Evolutionary conservation across 768 basidiomycete genomes (phyloP), one percentile per base, ranked within the genome.

Genomic region (Cystobasidiopsis lactophilus): DNA sequence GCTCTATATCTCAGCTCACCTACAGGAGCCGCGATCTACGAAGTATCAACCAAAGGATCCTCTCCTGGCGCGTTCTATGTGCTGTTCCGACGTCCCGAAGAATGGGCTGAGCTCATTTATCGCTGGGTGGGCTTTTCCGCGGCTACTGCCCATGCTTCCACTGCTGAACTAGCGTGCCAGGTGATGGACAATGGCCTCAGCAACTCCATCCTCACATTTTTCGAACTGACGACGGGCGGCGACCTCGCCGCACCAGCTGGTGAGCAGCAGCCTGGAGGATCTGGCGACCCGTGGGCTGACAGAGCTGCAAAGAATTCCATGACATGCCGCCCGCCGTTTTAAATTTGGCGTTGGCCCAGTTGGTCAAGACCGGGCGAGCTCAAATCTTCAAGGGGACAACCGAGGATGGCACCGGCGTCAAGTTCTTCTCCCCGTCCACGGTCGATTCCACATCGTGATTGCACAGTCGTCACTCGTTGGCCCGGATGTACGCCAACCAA

Each of bases 401-500:
- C 2, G 69, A 63, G 23, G 61, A 60, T 9, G 68, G 69, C 52
- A 58, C 62, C 44, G 63, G 62, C 37, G 19, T 61, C 41, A 63
- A 63, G 55, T 63, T 63, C 56, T 40, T 61, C 53, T 50, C 55
- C 18, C 57, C 59, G 14, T 60, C 57, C 52, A 35, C 7, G 7
- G 33, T 7, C 33, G 33, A 7, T 35, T 35, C 33, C 33, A 7
- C 9, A 35, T 35, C 33, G 9, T n/a, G 33, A 35, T 7, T 35
- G 9, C 33, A 35, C 33, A 7, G 9, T 7, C 33, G 7, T 35
- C 33, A 35, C n/a, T n/a, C n/a, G n/a, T n/a, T n/a, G n/a, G n/a
- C n/a, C n/a, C n/a, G n/a, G n/a, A n/a, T 7, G 16, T 35, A 46
- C 3, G 30, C 29, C 26, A 96, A 74, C 86, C 88, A 98, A 0